Conservation (phyloP, 2,329 filamentous ascomycete genomes). For the Paramyrothecium sp. region DNA sequence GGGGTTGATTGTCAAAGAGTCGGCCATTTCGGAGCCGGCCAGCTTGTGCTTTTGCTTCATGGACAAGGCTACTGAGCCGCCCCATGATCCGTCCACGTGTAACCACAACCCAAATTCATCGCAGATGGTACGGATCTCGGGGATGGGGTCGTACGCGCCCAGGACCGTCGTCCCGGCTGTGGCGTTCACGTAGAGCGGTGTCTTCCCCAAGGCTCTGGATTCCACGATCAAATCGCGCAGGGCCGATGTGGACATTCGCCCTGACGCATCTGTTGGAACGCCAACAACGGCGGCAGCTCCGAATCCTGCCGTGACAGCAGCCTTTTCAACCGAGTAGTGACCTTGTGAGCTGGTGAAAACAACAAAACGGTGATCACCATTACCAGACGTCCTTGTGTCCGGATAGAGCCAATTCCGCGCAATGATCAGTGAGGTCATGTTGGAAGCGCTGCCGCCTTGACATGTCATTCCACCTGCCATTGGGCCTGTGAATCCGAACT, state of each 20-base stretch:
- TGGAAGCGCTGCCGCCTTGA: conserved; percentile 81
- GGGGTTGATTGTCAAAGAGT: conserved; percentile 85
- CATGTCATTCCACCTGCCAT: conserved; percentile 72
- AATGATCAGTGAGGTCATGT: conserved; percentile 80
- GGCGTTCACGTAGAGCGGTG: conserved; percentile 91
- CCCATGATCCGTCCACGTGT: conserved; percentile 92
- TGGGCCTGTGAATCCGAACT: conserved; percentile 75
- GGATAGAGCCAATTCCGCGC: conserved; percentile 86
- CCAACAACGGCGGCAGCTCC: conserved; percentile 67
- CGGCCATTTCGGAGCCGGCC: conserved; percentile 67
- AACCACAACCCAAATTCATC: conserved; percentile 76
- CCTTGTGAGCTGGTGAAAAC: conserved; percentile 87
- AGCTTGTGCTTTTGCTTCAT: conserved; percentile 62
- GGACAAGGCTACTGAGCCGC: conserved; percentile 79
- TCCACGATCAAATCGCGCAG: conserved; percentile 62
- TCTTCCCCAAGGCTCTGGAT: conserved; percentile 66
- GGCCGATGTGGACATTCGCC: conserved; percentile 67
- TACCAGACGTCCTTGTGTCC: conserved; percentile 71
- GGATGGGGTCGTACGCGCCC: conserved; percentile 83
- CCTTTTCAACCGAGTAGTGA: conserved; percentile 94
- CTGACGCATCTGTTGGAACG: conserved; percentile 70
- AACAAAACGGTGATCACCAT: conserved; percentile 64
- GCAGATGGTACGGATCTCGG: conserved; percentile 68
- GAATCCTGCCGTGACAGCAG: conserved; percentile 83
- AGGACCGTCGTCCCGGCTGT: conserved; percentile 93